A percentile compares a stretch with the other conserved stretches of the same genome.
These are phyloP conservation scores for Talaromyces sp. DNA, from an alignment of 2,329 filamentous ascomycete species.

Conservation along the genomic window DNA sequence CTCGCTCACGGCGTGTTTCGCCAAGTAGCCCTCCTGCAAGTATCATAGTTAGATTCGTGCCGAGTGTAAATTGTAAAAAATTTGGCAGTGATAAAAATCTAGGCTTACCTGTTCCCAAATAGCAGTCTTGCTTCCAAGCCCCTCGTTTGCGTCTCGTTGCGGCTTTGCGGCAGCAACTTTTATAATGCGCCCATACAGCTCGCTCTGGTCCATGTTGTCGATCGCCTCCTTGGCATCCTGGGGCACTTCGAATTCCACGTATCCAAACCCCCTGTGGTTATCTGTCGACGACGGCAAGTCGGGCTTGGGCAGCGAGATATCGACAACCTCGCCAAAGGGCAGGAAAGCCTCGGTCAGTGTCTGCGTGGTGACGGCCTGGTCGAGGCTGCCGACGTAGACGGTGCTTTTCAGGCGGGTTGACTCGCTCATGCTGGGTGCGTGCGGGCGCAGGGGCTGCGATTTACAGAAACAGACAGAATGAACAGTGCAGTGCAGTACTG, in stretches of 20 bases:
- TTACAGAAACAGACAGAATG: neutral
- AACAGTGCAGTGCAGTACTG: neutral
- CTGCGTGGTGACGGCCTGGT: constrained; percentile 68
- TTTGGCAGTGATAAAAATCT: neutral
- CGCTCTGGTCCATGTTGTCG: constrained; percentile 98
- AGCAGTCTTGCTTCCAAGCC: constrained; percentile 86
- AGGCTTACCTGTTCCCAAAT: constrained; percentile 88
- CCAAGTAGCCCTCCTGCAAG: constrained; percentile 81
- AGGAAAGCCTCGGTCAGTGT: constrained; percentile 88
- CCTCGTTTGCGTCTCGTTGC: constrained; percentile 82
- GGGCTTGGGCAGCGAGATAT: constrained; percentile 84
- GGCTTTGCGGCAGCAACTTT: constrained; percentile 90
- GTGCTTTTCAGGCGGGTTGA: constrained; percentile 80
- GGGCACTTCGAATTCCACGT: constrained; percentile 86
- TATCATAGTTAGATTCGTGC: neutral
- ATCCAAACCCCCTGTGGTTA: constrained; percentile 86
- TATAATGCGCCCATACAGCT: constrained; percentile 86
- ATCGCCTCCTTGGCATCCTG: constrained; percentile 91
- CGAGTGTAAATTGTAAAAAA: neutral
- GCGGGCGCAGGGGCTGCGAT: neutral
- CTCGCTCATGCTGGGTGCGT: constrained; percentile 63
- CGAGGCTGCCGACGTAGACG: constrained; percentile 85
- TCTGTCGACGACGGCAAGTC: constrained; percentile 75
- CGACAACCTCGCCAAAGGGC: constrained; percentile 91
- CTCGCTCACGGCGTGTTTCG: constrained; percentile 78